These are phyloP conservation scores for Magnolia kwangsiensis DNA, from an alignment of 164 flowering plant genomes.

Conservation along the genomic window DNA sequence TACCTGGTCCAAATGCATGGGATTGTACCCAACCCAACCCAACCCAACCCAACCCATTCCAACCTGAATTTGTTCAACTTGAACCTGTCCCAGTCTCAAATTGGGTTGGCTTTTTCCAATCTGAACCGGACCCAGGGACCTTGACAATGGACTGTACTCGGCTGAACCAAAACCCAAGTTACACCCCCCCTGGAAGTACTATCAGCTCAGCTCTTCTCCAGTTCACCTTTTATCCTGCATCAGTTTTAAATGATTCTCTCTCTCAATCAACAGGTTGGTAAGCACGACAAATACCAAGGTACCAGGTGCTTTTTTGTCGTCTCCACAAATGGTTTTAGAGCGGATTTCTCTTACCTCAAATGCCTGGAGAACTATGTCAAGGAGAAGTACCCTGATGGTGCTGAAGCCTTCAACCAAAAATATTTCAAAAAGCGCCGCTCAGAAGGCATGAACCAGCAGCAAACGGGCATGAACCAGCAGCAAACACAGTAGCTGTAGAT, in stretches of 20 bases:
- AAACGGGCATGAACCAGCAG: constrained; percentile 10
- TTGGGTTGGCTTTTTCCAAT: no score
- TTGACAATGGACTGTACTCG: no score
- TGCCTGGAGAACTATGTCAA: constrained; percentile 59
- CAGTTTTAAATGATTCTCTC: not conserved
- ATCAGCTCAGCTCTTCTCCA: not conserved
- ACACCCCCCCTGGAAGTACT: no score
- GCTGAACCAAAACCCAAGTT: no score
- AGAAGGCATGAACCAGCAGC: constrained; percentile 10
- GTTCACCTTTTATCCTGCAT: not conserved
- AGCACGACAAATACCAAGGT: constrained; percentile 50
- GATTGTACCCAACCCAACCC: no score
- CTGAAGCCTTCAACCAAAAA: constrained; percentile 51
- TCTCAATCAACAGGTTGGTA: constrained; percentile 45
- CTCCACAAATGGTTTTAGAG: constrained; percentile 42
- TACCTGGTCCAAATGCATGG: no score
- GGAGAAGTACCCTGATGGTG: constrained; percentile 57
- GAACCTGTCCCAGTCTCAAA: no score
- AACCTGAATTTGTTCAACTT: no score
- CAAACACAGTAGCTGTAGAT: constrained; percentile 4
- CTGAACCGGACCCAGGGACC: no score
- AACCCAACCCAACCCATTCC: no score
- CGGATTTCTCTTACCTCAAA: constrained; percentile 75
- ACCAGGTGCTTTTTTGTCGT: constrained; percentile 75
- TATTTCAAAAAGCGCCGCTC: constrained; percentile 41